Base-by-base conservation (phyloP, 176 grass and related monocot species). In the Cymbopogon citratus region DNA sequence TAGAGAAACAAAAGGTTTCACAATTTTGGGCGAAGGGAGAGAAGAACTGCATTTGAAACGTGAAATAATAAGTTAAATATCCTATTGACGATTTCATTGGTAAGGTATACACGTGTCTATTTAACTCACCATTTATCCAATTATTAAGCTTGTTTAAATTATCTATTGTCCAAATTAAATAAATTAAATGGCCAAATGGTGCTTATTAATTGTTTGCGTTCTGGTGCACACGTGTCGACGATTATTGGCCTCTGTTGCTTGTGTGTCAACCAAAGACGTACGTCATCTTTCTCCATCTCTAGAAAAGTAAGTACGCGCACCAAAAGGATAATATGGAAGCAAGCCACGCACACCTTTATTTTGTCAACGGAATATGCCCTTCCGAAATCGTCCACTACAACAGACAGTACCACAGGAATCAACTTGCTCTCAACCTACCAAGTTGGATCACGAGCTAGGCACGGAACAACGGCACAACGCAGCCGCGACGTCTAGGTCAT, bases 381-480 rank as follows among this genome's bases (percentile, higher is more conserved):
- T 3, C 6, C n/a, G 5, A 23, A 18, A 44, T 15, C 26, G 23
- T 28, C 79, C 48, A 11, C 49, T 40, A 40, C 15, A 41, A 21
- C 13, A 35, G 51, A 80, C 78, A 12, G 39, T 26, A 40, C 78
- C 31, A 68, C 0, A 18, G 26, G 41, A 63, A 64, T 74, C 28
- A n/a, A 45, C 24, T 28, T 21, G n/a, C n/a, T 35, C 3, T 6
- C 9, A 41, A 12, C n/a, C n/a, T 21, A 26, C 7, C 75, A 31
- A 74, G 46, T 62, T 38, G 57, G 15, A 44, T 77, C 52, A 40
- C 69, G 41, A 73, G 69, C n/a, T n/a, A n/a, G n/a, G 69, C 69
- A 6, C 69, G 40, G n/a, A 54, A 54, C 51, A 54, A 54, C 2
- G 35, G 33, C 33, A 34, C 33, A 2, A 4, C 0, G 49, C 49